Percentiles rank a stretch among this genome's conserved stretches.
Conservation (phyloP, 495 filamentous ascomycete species). For the Penicillium tannophilum region DNA sequence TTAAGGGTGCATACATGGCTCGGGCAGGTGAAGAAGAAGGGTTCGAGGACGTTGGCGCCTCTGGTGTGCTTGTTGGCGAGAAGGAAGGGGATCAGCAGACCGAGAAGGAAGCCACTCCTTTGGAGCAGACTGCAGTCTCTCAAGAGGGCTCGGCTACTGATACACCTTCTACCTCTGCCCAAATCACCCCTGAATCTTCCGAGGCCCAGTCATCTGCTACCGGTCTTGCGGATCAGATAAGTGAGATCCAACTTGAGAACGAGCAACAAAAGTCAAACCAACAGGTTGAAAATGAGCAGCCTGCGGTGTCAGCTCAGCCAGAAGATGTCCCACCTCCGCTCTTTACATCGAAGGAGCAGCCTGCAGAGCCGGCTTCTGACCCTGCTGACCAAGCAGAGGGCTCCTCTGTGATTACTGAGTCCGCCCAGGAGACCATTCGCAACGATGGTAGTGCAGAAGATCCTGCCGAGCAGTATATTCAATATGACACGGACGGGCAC, state of each 20-base stretch:
- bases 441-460: slow-evolving; percentile 38
- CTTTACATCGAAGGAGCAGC: slow-evolving; percentile 46
- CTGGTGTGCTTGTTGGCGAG: slow-evolving; percentile 67
- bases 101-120: slow-evolving; percentile 5
- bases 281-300: slow-evolving; percentile 19
- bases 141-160: slow-evolving; percentile 7
- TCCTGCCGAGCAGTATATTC: slow-evolving; percentile 44
- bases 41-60: slow-evolving; percentile 85
- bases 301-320: slow-evolving; percentile 52
- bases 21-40: slow-evolving; percentile 88
- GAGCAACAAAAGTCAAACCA: slow-evolving; percentile 14
- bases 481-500: slow-evolving; percentile 66
- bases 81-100: slow-evolving; percentile 48
- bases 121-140: neutral
- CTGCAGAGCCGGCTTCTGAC: slow-evolving; percentile 17
- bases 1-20: slow-evolving; percentile 62
- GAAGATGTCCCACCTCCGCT: slow-evolving; percentile 72
- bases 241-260: slow-evolving; percentile 52
- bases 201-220: slow-evolving; percentile 51
- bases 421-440: slow-evolving; percentile 19
- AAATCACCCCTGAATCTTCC: slow-evolving; percentile 7
- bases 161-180: slow-evolving; percentile 5
- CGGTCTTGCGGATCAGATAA: slow-evolving; percentile 53
- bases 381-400: slow-evolving; percentile 29
- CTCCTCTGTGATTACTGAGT: slow-evolving; percentile 25